A percentile compares a stretch with the other conserved stretches of the same genome.
These are phyloP conservation scores for Oldenlandia corymbosa DNA, from an alignment of 257 asterid genomes.

Conservation along the genomic window DNA sequence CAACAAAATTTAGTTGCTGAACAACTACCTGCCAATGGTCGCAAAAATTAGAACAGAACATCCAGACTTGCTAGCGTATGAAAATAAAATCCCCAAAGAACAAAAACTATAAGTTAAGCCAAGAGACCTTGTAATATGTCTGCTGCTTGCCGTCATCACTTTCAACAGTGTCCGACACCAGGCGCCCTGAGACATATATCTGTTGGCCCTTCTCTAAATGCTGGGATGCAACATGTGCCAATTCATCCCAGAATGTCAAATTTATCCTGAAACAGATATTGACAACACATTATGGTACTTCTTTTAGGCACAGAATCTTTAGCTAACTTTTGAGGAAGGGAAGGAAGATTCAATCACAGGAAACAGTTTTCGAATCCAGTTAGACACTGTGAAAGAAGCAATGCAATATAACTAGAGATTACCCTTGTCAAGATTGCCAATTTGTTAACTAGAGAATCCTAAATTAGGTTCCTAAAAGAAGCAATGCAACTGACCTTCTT, in stretches of 20 bases:
- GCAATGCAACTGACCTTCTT: neutral
- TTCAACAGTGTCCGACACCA: slow-evolving; percentile 76
- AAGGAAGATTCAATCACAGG: too few relatives aligned
- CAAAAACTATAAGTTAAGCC: slow-evolving; percentile 2
- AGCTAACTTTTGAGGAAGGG: too few relatives aligned
- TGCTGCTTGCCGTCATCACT: slow-evolving; percentile 82
- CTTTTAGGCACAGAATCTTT: too few relatives aligned
- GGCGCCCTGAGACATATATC: slow-evolving; percentile 72
- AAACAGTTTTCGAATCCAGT: too few relatives aligned
- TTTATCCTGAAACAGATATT: slow-evolving; percentile 50
- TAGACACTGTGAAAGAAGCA: too few relatives aligned
- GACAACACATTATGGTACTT: neutral
- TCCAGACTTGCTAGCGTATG: neutral
- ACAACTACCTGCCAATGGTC: slow-evolving; percentile 66
- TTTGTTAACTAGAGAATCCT: neutral
- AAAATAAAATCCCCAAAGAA: slow-evolving; percentile 4
- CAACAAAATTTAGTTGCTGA: slow-evolving; percentile 77
- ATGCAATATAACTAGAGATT: too few relatives aligned
- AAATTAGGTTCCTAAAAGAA: neutral
- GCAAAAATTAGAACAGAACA: slow-evolving; percentile 3
- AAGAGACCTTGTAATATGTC: slow-evolving; percentile 73
- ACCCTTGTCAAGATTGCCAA: neutral
- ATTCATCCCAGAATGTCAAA: slow-evolving; percentile 81
- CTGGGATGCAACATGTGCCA: slow-evolving; percentile 70
- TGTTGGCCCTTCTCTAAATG: slow-evolving; percentile 90